Base-by-base conservation (phyloP, 1,139 yeast genomes). In the Arxiozyma heterogenica region DNA sequence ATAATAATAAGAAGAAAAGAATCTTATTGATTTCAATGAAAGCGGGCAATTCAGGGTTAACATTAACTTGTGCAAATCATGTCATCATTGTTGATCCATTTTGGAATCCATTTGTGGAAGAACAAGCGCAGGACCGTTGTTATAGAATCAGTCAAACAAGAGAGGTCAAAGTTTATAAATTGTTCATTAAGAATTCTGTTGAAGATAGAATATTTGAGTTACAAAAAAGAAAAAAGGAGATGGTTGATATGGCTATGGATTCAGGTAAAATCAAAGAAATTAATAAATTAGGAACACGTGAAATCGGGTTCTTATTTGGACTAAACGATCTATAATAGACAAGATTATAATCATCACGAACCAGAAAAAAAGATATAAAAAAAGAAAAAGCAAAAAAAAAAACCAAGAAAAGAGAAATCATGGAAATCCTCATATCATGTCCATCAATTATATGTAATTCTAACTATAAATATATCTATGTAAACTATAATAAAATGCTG, bases 31-130 rank as follows among this genome's bases (percentile, higher is more conserved):
- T 89, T 27, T 87, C 96, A 0, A 77, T 91, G 64, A 84, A 84
- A 65, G 96, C 97, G 1, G 98, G 98, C 62, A 90, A 88, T 67
- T 93, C 90, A 17, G 98, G 98, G 7, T 75, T 91, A 58, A 91
- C 97, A 0, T 75, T 91, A 59, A 91, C 97, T 0, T 87, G 95
- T 72, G 98, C 98, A 0, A 86, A 89, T 45, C 96, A 89, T 67
- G 95, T 91, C 12, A 81, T 91, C 51, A 79, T 91, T 15, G 79
- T 88, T 75, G 98, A 91, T 67, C 97, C 97, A 18, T 91, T 89
- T 67, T 91, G 98, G 98, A 91, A 91, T 65, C 98, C 97, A 1
- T 91, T 79, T 69, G 96, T 91, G 3, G 98, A 91, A 70, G 95
- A 87, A 50, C 98, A 91, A 71, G 98, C 98, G 0, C 89, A 87